Percentiles rank a stretch among this genome's conserved stretches.
Conservation (phyloP, 352 stramenopile genomes). For the Pythium brassicae region DNA sequence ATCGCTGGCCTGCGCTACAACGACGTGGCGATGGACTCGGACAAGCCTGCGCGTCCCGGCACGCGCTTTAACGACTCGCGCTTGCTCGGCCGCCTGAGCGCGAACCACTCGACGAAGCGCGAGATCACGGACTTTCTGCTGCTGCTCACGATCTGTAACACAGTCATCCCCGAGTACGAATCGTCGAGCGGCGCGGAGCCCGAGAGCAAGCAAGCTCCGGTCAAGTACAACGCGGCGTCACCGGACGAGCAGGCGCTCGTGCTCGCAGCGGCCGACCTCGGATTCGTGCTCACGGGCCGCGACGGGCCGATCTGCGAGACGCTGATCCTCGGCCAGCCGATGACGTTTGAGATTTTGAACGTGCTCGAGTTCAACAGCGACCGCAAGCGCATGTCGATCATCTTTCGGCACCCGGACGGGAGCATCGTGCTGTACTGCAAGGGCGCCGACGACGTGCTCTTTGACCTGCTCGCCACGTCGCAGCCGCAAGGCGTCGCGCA, state of each 20-base stretch:
- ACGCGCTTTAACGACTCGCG: slow-evolving; percentile 79
- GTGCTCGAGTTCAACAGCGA: slow-evolving; percentile 88
- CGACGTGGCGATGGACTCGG: slow-evolving; percentile 63
- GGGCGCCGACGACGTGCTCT: slow-evolving; percentile 84
- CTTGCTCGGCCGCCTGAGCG: slow-evolving; percentile 64
- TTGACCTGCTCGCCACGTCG: slow-evolving; percentile 32
- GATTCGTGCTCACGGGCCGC: slow-evolving; percentile 59
- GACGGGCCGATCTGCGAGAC: slow-evolving; percentile 69
- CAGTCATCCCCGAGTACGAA: slow-evolving; percentile 77
- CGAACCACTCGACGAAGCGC: slow-evolving; percentile 78
- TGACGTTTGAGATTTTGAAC: slow-evolving; percentile 75
- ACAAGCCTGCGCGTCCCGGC: slow-evolving; percentile 38
- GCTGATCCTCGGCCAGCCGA: slow-evolving; percentile 49
- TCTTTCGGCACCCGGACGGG: slow-evolving; percentile 64
- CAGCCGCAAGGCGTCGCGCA: slow-evolving; percentile 19
- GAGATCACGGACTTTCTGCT: slow-evolving; percentile 85
- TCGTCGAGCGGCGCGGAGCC: slow-evolving; percentile 17
- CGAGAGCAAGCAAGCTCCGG: slow-evolving; percentile 6
- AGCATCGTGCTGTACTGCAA: slow-evolving; percentile 73
- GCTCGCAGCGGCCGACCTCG: slow-evolving; percentile 67
- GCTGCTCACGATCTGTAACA: slow-evolving; percentile 85
- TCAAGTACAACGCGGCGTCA: slow-evolving; percentile 85
- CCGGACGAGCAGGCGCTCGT: slow-evolving; percentile 82
- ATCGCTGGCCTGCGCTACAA: slow-evolving; percentile 83
- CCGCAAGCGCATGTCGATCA: slow-evolving; percentile 97